Evolutionary conservation across 768 basidiomycete genomes (phyloP).

Genomic region (Leucosporidium yakuticum): DNA sequence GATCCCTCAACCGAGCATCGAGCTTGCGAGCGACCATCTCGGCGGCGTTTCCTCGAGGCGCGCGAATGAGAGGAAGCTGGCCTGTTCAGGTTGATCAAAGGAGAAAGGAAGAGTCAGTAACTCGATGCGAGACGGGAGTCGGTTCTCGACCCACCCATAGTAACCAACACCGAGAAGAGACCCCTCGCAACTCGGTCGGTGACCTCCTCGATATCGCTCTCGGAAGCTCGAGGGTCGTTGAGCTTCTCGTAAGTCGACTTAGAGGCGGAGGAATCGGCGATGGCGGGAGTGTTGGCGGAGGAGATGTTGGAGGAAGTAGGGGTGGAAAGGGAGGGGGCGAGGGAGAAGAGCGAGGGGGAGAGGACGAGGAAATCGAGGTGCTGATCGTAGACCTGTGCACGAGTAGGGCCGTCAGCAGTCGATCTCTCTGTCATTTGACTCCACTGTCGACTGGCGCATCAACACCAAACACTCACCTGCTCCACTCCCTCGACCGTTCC

Average conservation of each 20-base stretch:
- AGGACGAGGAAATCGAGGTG: constrained; percentile 94
- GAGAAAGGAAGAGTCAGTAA: background rate
- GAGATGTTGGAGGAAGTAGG: constrained; percentile 42
- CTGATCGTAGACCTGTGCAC: constrained; percentile 77
- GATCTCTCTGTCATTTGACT: background rate
- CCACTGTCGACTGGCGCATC: too few relatives aligned
- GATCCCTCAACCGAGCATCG: constrained; percentile 82
- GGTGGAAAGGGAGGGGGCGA: constrained; percentile 55
- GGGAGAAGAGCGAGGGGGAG: constrained; percentile 84
- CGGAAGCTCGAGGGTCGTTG: constrained; percentile 83
- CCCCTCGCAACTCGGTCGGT: constrained; percentile 86
- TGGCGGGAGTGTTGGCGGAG: constrained; percentile 38
- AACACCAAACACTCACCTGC: constrained; percentile 51
- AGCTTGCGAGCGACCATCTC: constrained; percentile 99
- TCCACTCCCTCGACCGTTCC: constrained; percentile 74
- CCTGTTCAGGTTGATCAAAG: constrained; percentile 48
- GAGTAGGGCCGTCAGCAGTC: constrained; percentile 35
- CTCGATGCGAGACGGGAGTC: background rate
- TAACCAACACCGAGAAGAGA: constrained; percentile 83
- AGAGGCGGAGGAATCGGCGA: background rate
- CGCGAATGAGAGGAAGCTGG: constrained; percentile 87
- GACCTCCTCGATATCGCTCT: constrained; percentile 85
- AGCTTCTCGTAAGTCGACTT: constrained; percentile 70
- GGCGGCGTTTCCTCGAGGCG: constrained; percentile 91
- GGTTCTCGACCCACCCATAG: constrained; percentile 59